Percentiles rank a stretch among this genome's conserved stretches.
Conservation (phyloP, 345 rosid species). For the Lumnitzera racemosa region DNA sequence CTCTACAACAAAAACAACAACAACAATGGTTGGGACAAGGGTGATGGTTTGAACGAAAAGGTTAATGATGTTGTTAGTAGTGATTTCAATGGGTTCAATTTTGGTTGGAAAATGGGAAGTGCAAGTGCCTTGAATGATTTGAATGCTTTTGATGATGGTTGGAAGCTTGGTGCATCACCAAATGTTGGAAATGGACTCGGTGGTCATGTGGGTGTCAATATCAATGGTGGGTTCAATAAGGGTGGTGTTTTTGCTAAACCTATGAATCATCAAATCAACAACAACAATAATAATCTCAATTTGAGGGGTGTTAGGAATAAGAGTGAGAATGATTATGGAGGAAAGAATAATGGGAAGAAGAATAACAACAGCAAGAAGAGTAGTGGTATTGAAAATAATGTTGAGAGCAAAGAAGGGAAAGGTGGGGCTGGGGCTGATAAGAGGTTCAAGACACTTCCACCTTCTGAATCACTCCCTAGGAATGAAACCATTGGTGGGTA, state of each 20-base stretch:
- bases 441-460: constrained; percentile 95
- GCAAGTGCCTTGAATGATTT: too few species aligned
- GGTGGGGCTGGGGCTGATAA: constrained; percentile 40
- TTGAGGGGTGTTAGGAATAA: constrained; percentile 39
- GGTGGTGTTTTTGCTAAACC: neutral
- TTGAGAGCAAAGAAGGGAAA: constrained; percentile 21
- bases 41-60: too few species aligned
- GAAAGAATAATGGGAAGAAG: constrained; percentile 17
- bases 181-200: too few species aligned
- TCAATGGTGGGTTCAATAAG: too few species aligned
- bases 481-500: constrained; percentile 93
- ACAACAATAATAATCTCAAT: constrained; percentile 27
- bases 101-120: too few species aligned
- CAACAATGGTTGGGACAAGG: too few species aligned
- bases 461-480: constrained; percentile 82
- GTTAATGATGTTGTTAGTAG: too few species aligned
- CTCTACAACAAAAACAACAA: too few species aligned
- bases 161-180: too few species aligned
- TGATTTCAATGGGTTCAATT: too few species aligned
- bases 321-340: constrained; percentile 35
- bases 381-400: constrained; percentile 42
- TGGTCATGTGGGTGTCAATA: too few species aligned
- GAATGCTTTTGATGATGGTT: too few species aligned
- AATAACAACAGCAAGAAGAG: constrained; percentile 27
- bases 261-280: constrained; percentile 4